Base-by-base conservation (phyloP, 805 yeast genomes). In the Lachancea mirantina region DNA sequence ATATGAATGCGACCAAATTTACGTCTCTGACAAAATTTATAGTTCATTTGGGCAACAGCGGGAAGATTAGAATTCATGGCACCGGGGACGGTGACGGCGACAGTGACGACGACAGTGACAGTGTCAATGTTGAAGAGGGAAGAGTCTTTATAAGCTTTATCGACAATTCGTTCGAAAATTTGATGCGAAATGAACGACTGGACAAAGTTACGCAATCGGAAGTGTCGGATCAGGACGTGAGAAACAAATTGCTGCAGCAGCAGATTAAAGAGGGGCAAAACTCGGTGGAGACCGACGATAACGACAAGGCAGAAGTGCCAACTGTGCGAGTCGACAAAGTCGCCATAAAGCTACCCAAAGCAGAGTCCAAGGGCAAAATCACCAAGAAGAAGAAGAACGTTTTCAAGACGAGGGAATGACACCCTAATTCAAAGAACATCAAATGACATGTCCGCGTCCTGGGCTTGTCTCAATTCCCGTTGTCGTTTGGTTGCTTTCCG, bases 1-100 rank as follows among this genome's bases (percentile, higher is more conserved):
- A 89, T 56, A 74, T 92, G 79, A 87, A 85, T 46, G 77, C 96
- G 2, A 92, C 98, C 1, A 67, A 67, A 38, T 92, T 94, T 84
- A 55, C 68, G 3, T 71, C 81, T 2, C 58, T 92, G 28, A 71
- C 85, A 0, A 69, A 73, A 24, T 84, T 89, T 50, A 67, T 84
- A 14, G 68, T 72, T 38, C 61, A 73, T 42, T 57, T 88, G 42
- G 78, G 76, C 2, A 60, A 65, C 8, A 60, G 65, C 13, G 83
- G 84, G 0, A 52, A 69, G 3, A 72, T 84, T 16, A 56, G 61
- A 15, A 78, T 84, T 2, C 64, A 62, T 17, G 61, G 57, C 5
- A 65, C 62, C 23, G 47, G 41, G 14, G 49, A 43, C n/a, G n/a
- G n/a, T n/a, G n/a, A n/a, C n/a, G n/a, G n/a, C n/a, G 46, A 41